Evolutionary conservation across 1,284 basidiomycete species (phyloP), one percentile per base, ranked within the genome.

Genomic region (Termitomyces sp.): DNA sequence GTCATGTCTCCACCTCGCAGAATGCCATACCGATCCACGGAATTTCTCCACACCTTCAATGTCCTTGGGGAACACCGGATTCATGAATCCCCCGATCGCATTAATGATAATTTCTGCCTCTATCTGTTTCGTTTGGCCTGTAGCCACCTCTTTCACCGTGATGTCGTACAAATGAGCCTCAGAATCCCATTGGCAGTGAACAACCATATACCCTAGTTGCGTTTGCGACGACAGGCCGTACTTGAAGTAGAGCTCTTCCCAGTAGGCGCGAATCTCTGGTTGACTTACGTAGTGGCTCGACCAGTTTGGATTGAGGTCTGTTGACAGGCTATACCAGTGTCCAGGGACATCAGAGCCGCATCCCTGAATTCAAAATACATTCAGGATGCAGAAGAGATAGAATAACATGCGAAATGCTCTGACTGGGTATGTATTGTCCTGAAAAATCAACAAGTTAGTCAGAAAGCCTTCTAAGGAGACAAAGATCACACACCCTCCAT

Each of bases 301-400:
- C 81, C 81, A 83, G 56, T 75, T 59, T 1, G 81, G 77, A 55
- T 83, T 82, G 31, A 75, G 69, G 38, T 81, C 78, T 9, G 74
- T 73, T 5, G 82, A 84, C 44, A 82, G 73, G 43, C 74, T 77
- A 62, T 82, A 82, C 76, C 79, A 80, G 61, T 81, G 81, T 6
- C 67, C 78, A 10, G 77, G 72, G 24, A 81, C 69, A 59, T 83
- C 79, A 21, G 76, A 79, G 8, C 77, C 78, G 56, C 81, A 82
- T 13, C 80, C 79, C 75, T 81, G 41, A 1, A 34, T 36, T 31
- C 33, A 50, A 17, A 13, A 19, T 26, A 49, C 26, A 9, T 26
- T 34, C 38, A 36, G 43, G 15, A 40, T 10, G 21, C 21, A 33
- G 33, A 46, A 42, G 28, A 33, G 26, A 17, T 24, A 2, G 15